These are phyloP conservation scores for Phycomyces blakesleeanus DNA, from an alignment of 192 early-diverging fungal species.

Conservation along the genomic window DNA sequence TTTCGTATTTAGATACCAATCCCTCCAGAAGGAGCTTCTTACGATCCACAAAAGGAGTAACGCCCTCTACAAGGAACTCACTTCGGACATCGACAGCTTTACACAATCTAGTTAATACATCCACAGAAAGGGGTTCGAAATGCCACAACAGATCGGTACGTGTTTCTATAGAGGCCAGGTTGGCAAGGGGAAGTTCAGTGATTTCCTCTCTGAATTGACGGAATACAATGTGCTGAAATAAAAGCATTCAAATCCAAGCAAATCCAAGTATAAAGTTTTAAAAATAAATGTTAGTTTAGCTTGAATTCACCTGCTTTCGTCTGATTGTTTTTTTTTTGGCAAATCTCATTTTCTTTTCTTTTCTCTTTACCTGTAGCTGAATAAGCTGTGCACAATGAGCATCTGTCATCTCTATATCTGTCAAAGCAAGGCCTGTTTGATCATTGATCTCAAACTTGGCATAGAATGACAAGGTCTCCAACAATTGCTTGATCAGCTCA, in stretches of 20 bases:
- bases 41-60: slow-evolving; percentile 15
- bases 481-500: slow-evolving; percentile 58
- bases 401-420: slow-evolving; percentile 58
- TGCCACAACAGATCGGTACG: slow-evolving; percentile 43
- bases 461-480: slow-evolving; percentile 69
- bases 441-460: slow-evolving; percentile 79
- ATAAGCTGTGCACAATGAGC: slow-evolving; percentile 59
- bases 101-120: slow-evolving; percentile 57
- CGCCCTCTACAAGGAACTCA: slow-evolving; percentile 23
- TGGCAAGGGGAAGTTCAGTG: slow-evolving; percentile 70
- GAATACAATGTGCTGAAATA: slow-evolving; percentile 63
- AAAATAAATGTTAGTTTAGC: too few relatives aligned
- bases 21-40: slow-evolving; percentile 57
- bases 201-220: slow-evolving; percentile 60
- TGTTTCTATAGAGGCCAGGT: slow-evolving; percentile 61
- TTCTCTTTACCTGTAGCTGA: slow-evolving; percentile 55
- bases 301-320: too few relatives aligned
- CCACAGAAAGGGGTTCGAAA: slow-evolving; percentile 47
- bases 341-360: background rate
- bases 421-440: slow-evolving; percentile 72
- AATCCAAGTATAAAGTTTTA: too few relatives aligned
- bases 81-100: slow-evolving; percentile 61
- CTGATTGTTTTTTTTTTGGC: too few relatives aligned
- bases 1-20: slow-evolving; percentile 55
- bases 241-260: background rate